These are phyloP conservation scores for Hypoxylon trugodes DNA, from an alignment of 495 filamentous ascomycete species.

Conservation along the genomic window DNA sequence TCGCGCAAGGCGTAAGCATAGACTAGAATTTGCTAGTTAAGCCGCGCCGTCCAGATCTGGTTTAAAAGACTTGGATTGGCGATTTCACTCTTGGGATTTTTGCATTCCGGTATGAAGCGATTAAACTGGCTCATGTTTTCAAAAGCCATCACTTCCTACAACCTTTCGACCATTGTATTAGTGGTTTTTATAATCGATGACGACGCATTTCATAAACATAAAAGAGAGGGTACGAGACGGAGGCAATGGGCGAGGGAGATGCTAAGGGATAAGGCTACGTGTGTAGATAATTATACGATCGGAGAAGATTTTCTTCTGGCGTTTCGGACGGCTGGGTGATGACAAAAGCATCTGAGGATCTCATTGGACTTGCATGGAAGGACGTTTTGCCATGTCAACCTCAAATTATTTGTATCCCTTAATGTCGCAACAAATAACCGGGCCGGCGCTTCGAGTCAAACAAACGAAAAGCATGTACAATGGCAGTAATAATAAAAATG, in stretches of 20 bases:
- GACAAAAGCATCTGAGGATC: slow-evolving; percentile 35
- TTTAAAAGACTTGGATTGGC: slow-evolving; percentile 22
- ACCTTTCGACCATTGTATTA: slow-evolving; percentile 44
- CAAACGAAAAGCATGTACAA: slow-evolving; percentile 21
- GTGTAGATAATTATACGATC: slow-evolving; percentile 29
- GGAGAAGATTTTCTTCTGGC: slow-evolving; percentile 24
- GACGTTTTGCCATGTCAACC: slow-evolving; percentile 23
- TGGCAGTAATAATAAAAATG: slow-evolving; percentile 30
- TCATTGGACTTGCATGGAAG: slow-evolving; percentile 28
- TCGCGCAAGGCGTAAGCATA: slow-evolving; percentile 65
- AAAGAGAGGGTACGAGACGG: slow-evolving; percentile 29
- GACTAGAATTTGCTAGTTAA: neutral
- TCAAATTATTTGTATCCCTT: slow-evolving; percentile 26
- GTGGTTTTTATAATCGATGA: slow-evolving; percentile 36
- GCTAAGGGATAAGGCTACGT: slow-evolving; percentile 22
- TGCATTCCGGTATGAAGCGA: slow-evolving; percentile 21
- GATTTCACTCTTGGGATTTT: slow-evolving; percentile 21
- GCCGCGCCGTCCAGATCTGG: slow-evolving; percentile 4
- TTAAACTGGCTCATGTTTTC: slow-evolving; percentile 3
- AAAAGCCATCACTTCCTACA: neutral
- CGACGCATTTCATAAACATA: slow-evolving; percentile 28
- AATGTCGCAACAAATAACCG: slow-evolving; percentile 34
- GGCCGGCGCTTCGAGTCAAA: slow-evolving; percentile 21
- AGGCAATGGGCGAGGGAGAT: slow-evolving; percentile 18
- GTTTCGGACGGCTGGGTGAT: slow-evolving; percentile 32